Conservation (phyloP, 2,329 filamentous ascomycete genomes). For the Macrophomina pseudophaseolina region DNA sequence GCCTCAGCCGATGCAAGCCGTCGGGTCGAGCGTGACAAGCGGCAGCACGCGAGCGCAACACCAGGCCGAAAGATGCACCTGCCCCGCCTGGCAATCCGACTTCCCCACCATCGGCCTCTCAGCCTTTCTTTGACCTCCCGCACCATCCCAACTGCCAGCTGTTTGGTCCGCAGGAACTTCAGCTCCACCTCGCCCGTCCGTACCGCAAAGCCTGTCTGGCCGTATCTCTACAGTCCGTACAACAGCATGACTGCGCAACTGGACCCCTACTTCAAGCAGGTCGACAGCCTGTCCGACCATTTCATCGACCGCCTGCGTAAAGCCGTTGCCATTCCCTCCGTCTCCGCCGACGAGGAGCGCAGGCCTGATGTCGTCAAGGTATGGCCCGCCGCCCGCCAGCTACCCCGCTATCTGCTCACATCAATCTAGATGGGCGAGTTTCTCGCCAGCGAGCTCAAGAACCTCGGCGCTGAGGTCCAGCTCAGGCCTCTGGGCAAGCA, state of each 20-base stretch:
- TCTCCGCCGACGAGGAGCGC: constrained; percentile 88
- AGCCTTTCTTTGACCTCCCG: not conserved
- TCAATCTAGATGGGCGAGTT: constrained; percentile 79
- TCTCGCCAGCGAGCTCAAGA: constrained; percentile 80
- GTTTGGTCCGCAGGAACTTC: constrained; percentile 15
- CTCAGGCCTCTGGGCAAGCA: constrained; percentile 88
- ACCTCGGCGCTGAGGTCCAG: constrained; percentile 85
- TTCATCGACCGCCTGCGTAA: constrained; percentile 91
- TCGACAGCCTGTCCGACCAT: constrained; percentile 75
- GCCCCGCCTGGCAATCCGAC: constrained; percentile 23
- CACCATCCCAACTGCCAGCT: constrained; percentile 3
- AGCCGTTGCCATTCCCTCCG: constrained; percentile 94
- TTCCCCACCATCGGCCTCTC: constrained; percentile 24
- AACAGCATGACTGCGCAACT: constrained; percentile 90
- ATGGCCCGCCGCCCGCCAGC: constrained; percentile 31
- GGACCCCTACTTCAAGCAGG: constrained; percentile 90
- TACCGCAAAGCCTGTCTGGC: constrained; percentile 41
- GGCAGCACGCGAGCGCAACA: constrained; percentile 23
- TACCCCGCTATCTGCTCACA: constrained; percentile 25
- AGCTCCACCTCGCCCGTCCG: constrained; percentile 1
- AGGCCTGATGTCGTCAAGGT: constrained; percentile 87
- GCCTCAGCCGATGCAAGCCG: constrained; percentile 18
- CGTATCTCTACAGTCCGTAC: constrained; percentile 54
- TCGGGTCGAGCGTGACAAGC: not conserved
- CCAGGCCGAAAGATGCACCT: constrained; percentile 24